Evolutionary conservation across 2,329 filamentous ascomycete genomes (phyloP), one percentile per base, ranked within the genome.

Genomic region (Cytospora piceae): DNA sequence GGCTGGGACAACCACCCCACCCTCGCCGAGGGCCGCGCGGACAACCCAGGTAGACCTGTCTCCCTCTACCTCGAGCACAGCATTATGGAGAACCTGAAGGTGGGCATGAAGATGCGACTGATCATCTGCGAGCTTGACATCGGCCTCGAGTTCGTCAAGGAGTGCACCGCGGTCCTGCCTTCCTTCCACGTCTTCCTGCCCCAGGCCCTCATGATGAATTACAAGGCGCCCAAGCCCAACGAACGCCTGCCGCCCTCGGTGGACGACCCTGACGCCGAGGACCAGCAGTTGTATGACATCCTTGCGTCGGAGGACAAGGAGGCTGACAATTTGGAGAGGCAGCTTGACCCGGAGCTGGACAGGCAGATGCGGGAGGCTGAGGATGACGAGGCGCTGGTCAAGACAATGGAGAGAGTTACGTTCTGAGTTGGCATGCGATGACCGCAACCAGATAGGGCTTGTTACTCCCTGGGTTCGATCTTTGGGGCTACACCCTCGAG

Each of bases 191-290:
- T 80, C 0, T 86, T 87, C 64, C 77, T 93, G 31, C 83, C 85
- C 0, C 92, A 94, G 73, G 85, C 89, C 70, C 78, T 91, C 69
- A 91, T 94, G 88, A 71, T 81, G 27, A 75, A 81, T 22, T 93
- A 85, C 83, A 91, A 87, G 74, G 77, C 83, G 29, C 88, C 89
- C 0, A 73, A 73, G 3, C 71, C 70, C 0, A 79, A 79, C 32
- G 76, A 81, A 17, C 79, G 83, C 0, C 80, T 80, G 3, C 77
- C 80, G 2, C 81, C 79, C 4, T 85, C 81, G 1, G 75, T 81
- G 2, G 71, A 79, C 14, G 71, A 82, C 58, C 74, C 71, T 2
- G 73, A 74, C 17, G 72, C 70, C 15, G 75, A 76, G 42, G 74
- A 78, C 37, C 68, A 69, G 14, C 39, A n/a, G 6, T 4, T 63